A percentile compares a stretch with the other conserved stretches of the same genome.
phyloP scores from a whole-genome alignment of 1,284 basidiomycete species.

The Leccinum pachyderme region DNA sequence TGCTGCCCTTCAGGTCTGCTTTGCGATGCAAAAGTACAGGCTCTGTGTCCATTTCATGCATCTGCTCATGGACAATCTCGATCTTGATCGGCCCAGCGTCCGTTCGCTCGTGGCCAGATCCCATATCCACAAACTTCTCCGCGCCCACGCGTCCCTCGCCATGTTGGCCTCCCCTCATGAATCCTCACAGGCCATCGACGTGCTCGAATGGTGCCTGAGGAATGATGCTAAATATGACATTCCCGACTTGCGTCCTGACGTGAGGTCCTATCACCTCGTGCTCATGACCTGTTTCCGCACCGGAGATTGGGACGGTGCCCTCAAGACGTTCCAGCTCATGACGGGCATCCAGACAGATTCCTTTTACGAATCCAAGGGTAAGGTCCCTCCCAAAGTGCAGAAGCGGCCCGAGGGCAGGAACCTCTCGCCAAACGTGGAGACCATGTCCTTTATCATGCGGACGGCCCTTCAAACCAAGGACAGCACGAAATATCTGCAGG shows the following conservation, averaged over 20 bases:
- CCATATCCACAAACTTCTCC: slow-evolving; percentile 60
- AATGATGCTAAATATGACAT: slow-evolving; percentile 42
- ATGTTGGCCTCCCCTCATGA: slow-evolving; percentile 32
- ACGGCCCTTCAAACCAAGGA: slow-evolving; percentile 51
- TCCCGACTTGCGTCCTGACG: slow-evolving; percentile 46
- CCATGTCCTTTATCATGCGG: slow-evolving; percentile 52
- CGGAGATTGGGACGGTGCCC: slow-evolving; percentile 58
- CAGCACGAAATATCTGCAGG: slow-evolving; percentile 50
- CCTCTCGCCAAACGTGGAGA: slow-evolving; percentile 45
- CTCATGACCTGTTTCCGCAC: slow-evolving; percentile 58
- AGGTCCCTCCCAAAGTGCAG: slow-evolving; percentile 36
- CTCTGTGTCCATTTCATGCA: slow-evolving; percentile 55
- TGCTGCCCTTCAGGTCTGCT: slow-evolving; percentile 56
- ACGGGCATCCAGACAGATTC: slow-evolving; percentile 56
- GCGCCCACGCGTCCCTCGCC: slow-evolving; percentile 47
- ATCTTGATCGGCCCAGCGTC: slow-evolving; percentile 33
- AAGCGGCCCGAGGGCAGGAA: slow-evolving; percentile 41
- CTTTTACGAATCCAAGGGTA: slow-evolving; percentile 46
- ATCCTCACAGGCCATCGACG: slow-evolving; percentile 45
- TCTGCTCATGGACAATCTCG: slow-evolving; percentile 45
- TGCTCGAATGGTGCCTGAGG: slow-evolving; percentile 62
- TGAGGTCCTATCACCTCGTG: slow-evolving; percentile 54
- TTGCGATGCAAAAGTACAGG: slow-evolving; percentile 42
- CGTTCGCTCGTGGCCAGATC: slow-evolving; percentile 45
- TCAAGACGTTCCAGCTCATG: slow-evolving; percentile 61